Base-by-base conservation (phyloP, 305 asterid species). In the Fraxinus baroniana region DNA sequence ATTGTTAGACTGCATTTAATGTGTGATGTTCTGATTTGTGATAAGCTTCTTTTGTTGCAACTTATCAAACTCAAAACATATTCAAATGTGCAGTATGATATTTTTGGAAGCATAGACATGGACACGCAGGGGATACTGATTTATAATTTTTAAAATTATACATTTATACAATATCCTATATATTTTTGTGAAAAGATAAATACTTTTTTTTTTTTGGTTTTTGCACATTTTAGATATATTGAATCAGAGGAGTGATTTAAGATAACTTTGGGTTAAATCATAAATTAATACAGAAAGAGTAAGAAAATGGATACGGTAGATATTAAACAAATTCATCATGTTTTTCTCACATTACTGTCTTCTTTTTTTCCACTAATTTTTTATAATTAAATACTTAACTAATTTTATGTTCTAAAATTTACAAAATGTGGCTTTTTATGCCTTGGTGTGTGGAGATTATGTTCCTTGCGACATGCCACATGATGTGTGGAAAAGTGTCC, bases 141-240 rank as follows among this genome's bases (percentile, higher is more conserved):
- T 46, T 46, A 13, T 13, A 13, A 13, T 13, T 46, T 46, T 13
- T 46, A 3, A 13, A 13, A 46, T 46, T 13, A 13, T 46, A 12
- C 91, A 55, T 85, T 91, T 88, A 44, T 44, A 13, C n/a, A 46
- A 3, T 12, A 12, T 46, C 57, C 13, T 46, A 12, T 46, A 46
- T 12, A 46, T 46, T 46, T 46, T 46, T 46, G n/a, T 13, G 5
- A 3, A 12, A 46, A 46, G 57, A 46, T 13, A 13, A 39, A 46
- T 13, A 12, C 57, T 3, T 46, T 46, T 46, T 12, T 46, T 12
- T 13, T 46, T 46, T 46, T 46, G 5, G 4, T 46, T 46, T 46
- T 46, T 46, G 57, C 18, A 46, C 57, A 46, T 46, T 46, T 46
- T 46, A 12, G 4, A 46, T 12, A 3, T 46, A 46, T 46, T 46